phyloP scores from a whole-genome alignment of 2,329 filamentous ascomycete genomes.

The Onygenales sp. region DNA sequence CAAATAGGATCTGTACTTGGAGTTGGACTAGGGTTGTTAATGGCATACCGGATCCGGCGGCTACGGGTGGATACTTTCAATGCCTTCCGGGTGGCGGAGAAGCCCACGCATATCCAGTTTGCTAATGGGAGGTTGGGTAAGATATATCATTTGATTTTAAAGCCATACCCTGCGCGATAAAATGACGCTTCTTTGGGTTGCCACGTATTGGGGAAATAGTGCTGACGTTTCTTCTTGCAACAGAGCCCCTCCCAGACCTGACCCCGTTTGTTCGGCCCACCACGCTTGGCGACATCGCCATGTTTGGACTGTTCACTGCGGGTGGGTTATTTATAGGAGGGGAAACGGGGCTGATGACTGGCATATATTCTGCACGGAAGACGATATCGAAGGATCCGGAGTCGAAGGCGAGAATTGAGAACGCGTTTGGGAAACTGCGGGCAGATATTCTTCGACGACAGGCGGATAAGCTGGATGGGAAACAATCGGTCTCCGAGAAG shows the following conservation, averaged over 20 bases:
- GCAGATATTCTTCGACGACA: constrained; percentile 54
- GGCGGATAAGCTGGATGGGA: constrained; percentile 45
- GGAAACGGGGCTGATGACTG: constrained; percentile 51
- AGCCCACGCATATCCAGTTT: constrained; percentile 54
- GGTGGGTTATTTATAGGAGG: constrained; percentile 57
- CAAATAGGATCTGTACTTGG: constrained; percentile 52
- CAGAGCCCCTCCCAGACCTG: constrained; percentile 54
- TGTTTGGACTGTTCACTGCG: constrained; percentile 53
- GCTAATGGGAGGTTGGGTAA: constrained; percentile 49
- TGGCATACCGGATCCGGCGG: constrained; percentile 48
- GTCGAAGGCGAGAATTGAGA: constrained; percentile 48
- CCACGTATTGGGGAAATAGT: neutral
- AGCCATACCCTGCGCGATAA: neutral
- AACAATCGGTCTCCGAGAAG: constrained; percentile 8
- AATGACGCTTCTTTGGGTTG: too few species aligned
- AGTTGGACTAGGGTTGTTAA: constrained; percentile 48
- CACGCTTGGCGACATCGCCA: constrained; percentile 49
- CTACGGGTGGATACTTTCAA: constrained; percentile 51
- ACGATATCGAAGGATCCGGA: constrained; percentile 46
- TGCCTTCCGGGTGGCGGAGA: constrained; percentile 51
- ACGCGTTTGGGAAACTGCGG: constrained; percentile 52
- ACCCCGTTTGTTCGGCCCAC: constrained; percentile 49
- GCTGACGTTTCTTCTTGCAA: constrained; percentile 1
- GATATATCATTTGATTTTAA: neutral
- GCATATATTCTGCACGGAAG: constrained; percentile 45